Base-by-base conservation (phyloP, 2,329 filamentous ascomycete genomes). In the Trichoderma sp. region DNA sequence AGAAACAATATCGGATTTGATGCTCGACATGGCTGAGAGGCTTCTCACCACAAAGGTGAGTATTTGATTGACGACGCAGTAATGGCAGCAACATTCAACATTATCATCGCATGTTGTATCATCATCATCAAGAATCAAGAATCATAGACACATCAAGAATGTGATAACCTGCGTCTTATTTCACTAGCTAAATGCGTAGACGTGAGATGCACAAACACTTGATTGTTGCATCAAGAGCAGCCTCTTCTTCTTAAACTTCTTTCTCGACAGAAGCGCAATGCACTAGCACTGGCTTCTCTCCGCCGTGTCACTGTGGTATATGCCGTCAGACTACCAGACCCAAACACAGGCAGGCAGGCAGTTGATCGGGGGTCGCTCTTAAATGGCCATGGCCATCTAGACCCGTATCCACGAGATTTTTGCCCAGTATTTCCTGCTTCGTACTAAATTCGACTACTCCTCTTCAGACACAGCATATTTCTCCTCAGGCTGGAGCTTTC, bases 401-500 rank as follows among this genome's bases (percentile, higher is more conserved):
- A 73, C 69, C 69, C 71, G 68, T 76, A 65, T 73, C 74, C 67
- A 73, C 67, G 21, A 63, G 68, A 72, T 71, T 77, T 66, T 77
- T 69, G 72, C 75, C 77, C 75, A 72, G 72, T 73, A 74, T 78
- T 77, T 79, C 76, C 71, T 77, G 71, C 75, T 76, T 63, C 69
- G 29, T 60, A 64, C 69, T 73, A 64, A 65, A 33, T 27, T 56
- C 60, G 60, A 41, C 31, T 73, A 41, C 38, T 73, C 64, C 31
- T 77, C 76, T 75, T 79, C 53, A 76, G 76, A 76, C 77, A 79
- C 78, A 75, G 74, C 80, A 79, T 80, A 80, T 78, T 73, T 75
- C 82, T 81, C 77, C 21, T 79, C 82, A 88, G 88, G 88, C 88
- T 90, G 89, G 89, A 90, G 89, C 89, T 90, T 90, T 91, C 85